These are phyloP conservation scores for Macrolepiota albuminosa DNA, from an alignment of 768 basidiomycete species.

Conservation along the genomic window DNA sequence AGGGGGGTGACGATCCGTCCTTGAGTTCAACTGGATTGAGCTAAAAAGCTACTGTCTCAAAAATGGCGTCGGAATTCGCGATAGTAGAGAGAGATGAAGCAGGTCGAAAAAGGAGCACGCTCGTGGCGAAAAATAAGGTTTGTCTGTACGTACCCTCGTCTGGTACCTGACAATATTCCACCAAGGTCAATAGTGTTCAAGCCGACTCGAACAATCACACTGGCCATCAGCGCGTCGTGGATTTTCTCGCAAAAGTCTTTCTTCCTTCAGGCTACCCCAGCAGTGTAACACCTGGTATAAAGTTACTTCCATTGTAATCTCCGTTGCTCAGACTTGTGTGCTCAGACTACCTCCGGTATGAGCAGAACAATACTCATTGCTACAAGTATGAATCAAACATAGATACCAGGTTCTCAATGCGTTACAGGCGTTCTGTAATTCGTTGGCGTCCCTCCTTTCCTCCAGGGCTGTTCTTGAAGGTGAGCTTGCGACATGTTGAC, in stretches of 20 bases:
- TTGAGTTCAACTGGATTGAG: neutral
- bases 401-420: slow-evolving; percentile 68
- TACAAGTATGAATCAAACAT: slow-evolving; percentile 6
- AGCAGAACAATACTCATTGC: neutral
- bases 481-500: slow-evolving; percentile 14
- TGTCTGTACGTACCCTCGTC: neutral
- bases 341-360: slow-evolving; percentile 53
- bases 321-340: neutral
- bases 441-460: slow-evolving; percentile 56
- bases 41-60: neutral
- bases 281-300: slow-evolving; percentile 54
- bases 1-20: no score
- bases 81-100: slow-evolving; percentile 19
- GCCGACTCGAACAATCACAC: neutral
- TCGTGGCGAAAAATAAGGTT: slow-evolving; percentile 11
- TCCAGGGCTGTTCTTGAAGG: slow-evolving; percentile 69
- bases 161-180: neutral
- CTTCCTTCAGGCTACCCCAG: slow-evolving; percentile 59
- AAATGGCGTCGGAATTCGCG: neutral
- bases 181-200: slow-evolving; percentile 7
- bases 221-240: slow-evolving; percentile 8
- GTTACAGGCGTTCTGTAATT: slow-evolving; percentile 66
- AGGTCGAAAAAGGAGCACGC: slow-evolving; percentile 11
- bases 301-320: neutral
- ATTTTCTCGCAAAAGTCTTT: slow-evolving; percentile 44